phyloP scores from a whole-genome alignment of 345 rosid genomes.

The Theobroma cacao region DNA sequence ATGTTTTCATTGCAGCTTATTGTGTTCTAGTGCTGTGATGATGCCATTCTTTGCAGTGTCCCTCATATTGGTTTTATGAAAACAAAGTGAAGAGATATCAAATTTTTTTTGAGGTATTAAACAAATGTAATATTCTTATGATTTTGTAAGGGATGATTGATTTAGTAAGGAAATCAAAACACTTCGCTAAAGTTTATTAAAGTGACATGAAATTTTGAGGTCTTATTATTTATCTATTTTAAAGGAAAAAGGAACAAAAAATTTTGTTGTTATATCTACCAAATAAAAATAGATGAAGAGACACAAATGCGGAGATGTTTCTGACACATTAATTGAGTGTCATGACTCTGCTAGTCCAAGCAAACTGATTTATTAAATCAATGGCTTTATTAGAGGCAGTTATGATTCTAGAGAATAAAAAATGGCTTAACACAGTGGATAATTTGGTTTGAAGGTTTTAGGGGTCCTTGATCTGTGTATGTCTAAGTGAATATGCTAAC shows the following conservation, averaged over 20 bases:
- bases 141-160: neutral
- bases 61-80: neutral
- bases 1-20: neutral
- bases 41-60: neutral
- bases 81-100: neutral
- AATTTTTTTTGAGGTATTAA: neutral
- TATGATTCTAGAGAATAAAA: neutral
- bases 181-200: neutral
- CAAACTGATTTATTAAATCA: neutral
- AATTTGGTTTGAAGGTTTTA: too few relatives aligned
- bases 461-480: neutral
- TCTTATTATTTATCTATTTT: neutral
- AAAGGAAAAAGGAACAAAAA: neutral
- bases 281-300: neutral
- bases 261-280: neutral
- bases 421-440: neutral
- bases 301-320: neutral
- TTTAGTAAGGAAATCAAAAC: neutral
- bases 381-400: neutral
- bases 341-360: neutral
- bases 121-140: neutral
- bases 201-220: neutral
- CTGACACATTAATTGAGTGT: neutral
- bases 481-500: neutral
- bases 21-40: neutral